Conservation (phyloP, 2,329 filamentous ascomycete species). For the Epichloe festucae region DNA sequence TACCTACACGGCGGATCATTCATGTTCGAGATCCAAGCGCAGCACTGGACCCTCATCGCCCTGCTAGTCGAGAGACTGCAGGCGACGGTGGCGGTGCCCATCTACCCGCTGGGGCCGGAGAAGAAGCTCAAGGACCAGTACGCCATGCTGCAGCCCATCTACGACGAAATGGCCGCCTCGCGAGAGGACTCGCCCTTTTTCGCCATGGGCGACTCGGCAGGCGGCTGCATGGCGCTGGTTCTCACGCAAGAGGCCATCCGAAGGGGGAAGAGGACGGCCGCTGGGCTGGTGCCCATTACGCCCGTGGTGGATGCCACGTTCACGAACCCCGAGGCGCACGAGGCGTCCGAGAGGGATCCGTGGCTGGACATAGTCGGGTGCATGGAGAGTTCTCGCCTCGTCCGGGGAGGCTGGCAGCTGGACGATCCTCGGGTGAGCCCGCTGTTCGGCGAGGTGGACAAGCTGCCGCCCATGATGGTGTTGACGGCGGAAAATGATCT, state of each 20-base stretch:
- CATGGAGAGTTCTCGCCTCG: slow-evolving; percentile 13
- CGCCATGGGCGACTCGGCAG: slow-evolving; percentile 19
- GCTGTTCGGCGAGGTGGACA: slow-evolving; percentile 15
- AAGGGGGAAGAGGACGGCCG: slow-evolving; percentile 13
- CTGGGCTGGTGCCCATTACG: slow-evolving; percentile 17
- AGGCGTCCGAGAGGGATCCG: slow-evolving; percentile 13
- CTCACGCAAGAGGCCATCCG: slow-evolving; percentile 17
- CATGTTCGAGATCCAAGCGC: slow-evolving; percentile 15
- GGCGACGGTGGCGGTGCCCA: slow-evolving; percentile 18
- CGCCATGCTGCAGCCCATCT: slow-evolving; percentile 17
- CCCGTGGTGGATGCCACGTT: slow-evolving; percentile 18
- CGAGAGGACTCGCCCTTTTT: slow-evolving; percentile 17
- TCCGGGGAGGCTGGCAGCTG: slow-evolving; percentile 15
- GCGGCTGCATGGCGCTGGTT: slow-evolving; percentile 18
- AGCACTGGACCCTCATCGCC: slow-evolving; percentile 18
- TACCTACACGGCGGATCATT: slow-evolving; percentile 21
- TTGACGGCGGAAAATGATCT: slow-evolving; percentile 17
- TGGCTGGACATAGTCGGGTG: slow-evolving; percentile 18
- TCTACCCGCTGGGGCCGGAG: slow-evolving; percentile 21
- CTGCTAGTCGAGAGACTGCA: slow-evolving; percentile 16
- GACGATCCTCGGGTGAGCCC: slow-evolving; percentile 17
- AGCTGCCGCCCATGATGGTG: slow-evolving; percentile 19
- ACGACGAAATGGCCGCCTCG: slow-evolving; percentile 18
- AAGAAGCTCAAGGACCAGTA: slow-evolving; percentile 19
- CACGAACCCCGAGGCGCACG: slow-evolving; percentile 15